Base-by-base conservation (phyloP, 2,329 filamentous ascomycete species). In the Sporothrix brasiliensis region DNA sequence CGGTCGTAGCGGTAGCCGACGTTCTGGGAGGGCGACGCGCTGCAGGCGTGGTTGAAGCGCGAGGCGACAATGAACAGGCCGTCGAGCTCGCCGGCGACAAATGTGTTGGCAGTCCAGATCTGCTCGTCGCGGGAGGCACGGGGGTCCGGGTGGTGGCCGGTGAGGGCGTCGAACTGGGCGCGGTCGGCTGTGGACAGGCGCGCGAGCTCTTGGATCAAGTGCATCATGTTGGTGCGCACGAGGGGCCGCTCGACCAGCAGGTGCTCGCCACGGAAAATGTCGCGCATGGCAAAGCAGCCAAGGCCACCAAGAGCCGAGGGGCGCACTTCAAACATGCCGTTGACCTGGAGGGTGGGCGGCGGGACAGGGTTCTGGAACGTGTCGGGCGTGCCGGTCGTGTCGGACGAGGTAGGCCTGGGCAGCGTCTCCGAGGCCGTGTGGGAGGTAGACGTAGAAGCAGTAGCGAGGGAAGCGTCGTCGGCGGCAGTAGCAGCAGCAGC, bases 31-130 rank as follows among this genome's bases (percentile, higher is more conserved):
- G 81, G 79, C 1, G 63, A 52, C 4, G 9, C 16, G 44, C 73
- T 71, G 74, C 87, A 89, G 0, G 86, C 83, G 75, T 89, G 87
- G 75, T 89, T 89, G 77, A 89, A 88, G 2, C 86, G 81, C 0
- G 86, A 83, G 0, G 83, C 84, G 6, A 85, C 78, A n/a, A 41
- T n/a, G 14, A 74, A 74, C 3, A 74, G 27, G 19, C 54, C 73
- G 44, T 74, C 73, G 34, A 41, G 69, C n/a, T 9, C 9, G 50
- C 71, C 73, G 6, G 73, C 69, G 44, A 69, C 69, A 71, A 74
- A 74, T 19, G 72, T 73, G 73, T 74, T 74, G 68, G 74, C 73
- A 3, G 79, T 80, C 34, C 79, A 76, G 1, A 82, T 76, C 50
- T 69, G 69, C 63, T 71, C 72, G 2, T 41, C 69, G 19, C 30